Percentiles rank a stretch among this genome's conserved stretches.
These are phyloP conservation scores for Suillus occidentalis DNA, from an alignment of 768 basidiomycete genomes.

Conservation along the genomic window DNA sequence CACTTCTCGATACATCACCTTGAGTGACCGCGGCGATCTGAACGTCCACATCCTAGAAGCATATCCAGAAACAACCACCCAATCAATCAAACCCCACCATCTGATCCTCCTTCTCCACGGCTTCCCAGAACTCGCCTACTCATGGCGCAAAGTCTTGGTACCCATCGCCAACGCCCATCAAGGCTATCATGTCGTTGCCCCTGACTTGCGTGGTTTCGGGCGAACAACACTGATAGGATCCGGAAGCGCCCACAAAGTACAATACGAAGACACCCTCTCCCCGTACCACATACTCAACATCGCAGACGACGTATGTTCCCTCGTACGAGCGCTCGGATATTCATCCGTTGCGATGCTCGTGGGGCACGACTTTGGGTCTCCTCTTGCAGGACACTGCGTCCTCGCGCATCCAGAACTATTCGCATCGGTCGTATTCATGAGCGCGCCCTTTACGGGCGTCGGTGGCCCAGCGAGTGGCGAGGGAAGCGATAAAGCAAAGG, in stretches of 20 bases:
- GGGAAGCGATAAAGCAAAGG: conserved; percentile 14
- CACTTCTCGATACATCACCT: conserved; percentile 38
- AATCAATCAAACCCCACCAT: conserved; percentile 31
- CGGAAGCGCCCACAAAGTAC: conserved; percentile 20
- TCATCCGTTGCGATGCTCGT: conserved; percentile 47
- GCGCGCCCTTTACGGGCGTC: conserved; percentile 52
- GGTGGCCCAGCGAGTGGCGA: conserved; percentile 21
- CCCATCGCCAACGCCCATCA: conserved; percentile 41
- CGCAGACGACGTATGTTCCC: conserved; percentile 49
- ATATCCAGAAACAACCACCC: conserved; percentile 23
- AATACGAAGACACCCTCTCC: conserved; percentile 49
- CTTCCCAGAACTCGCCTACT: conserved; percentile 67
- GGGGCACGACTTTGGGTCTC: conserved; percentile 63
- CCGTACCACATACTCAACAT: conserved; percentile 53
- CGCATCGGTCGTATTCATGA: conserved; percentile 57
- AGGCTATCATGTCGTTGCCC: conserved; percentile 64
- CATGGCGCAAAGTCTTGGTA: conserved; percentile 58
- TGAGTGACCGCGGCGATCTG: conserved; percentile 46
- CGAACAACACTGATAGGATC: conserved; percentile 23
- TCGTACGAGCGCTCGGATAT: conserved; percentile 54
- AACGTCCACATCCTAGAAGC: conserved; percentile 52
- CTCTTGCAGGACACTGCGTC: conserved; percentile 51
- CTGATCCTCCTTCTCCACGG: conserved; percentile 62
- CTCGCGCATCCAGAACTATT: conserved; percentile 58
- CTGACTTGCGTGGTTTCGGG: conserved; percentile 60